These are phyloP conservation scores for Suillus subluteus DNA, from an alignment of 768 basidiomycete genomes.

Conservation along the genomic window DNA sequence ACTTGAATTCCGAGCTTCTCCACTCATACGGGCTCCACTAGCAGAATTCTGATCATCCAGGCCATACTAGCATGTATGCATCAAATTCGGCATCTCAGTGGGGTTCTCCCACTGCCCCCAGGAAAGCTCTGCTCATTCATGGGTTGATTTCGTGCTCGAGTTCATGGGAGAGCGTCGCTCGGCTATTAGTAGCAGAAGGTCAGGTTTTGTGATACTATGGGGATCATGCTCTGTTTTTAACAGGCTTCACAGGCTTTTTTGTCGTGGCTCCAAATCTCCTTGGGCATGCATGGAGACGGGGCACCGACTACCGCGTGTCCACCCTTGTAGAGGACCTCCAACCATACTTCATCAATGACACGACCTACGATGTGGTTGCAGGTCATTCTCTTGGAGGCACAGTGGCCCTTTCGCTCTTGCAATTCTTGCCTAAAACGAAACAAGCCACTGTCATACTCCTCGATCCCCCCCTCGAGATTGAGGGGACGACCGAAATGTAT, in stretches of 20 bases:
- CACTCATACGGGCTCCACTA: no score
- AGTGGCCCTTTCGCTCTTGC: constrained; percentile 19
- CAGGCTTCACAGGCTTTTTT: constrained; percentile 17
- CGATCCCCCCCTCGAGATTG: constrained; percentile 16
- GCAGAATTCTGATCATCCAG: not conserved
- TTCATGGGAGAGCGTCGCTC: constrained; percentile 22
- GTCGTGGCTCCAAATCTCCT: constrained; percentile 24
- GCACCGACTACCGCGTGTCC: constrained; percentile 14
- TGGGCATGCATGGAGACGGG: constrained; percentile 18
- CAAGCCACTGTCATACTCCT: constrained; percentile 14
- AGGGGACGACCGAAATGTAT: not conserved
- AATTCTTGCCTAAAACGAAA: constrained; percentile 14
- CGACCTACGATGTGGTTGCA: constrained; percentile 21
- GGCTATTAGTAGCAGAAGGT: constrained; percentile 23
- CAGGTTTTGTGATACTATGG: not conserved
- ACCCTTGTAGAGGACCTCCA: constrained; percentile 18
- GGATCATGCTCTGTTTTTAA: constrained; percentile 6
- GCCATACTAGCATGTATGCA: not conserved
- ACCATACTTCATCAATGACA: constrained; percentile 14
- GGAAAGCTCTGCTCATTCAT: constrained; percentile 20
- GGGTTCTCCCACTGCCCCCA: constrained; percentile 20
- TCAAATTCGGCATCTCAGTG: constrained; percentile 18
- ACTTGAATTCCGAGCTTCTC: not conserved
- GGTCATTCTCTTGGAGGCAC: constrained; percentile 25
- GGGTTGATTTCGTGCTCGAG: constrained; percentile 21